Conservation (phyloP, 192 early-diverging fungal species). For the Backusella liffmaniae region DNA sequence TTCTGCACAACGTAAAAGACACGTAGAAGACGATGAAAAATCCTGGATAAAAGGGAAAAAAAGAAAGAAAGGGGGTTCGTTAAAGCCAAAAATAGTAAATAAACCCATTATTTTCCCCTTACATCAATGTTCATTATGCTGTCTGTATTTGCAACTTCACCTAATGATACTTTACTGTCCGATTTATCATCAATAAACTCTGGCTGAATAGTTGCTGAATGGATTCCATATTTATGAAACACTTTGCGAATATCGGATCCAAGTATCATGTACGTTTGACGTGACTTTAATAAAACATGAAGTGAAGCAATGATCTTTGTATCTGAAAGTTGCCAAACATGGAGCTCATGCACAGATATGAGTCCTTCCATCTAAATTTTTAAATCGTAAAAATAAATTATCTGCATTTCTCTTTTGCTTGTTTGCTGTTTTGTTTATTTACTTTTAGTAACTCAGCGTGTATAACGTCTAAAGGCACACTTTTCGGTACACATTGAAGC, state of each 20-base stretch:
- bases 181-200: slow-evolving; percentile 63
- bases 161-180: not conserved
- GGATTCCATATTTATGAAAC: slow-evolving; percentile 79
- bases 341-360: slow-evolving; percentile 82
- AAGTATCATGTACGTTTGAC: slow-evolving; percentile 68
- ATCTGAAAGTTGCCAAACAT: slow-evolving; percentile 91
- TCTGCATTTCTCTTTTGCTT: not conserved
- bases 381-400: not conserved
- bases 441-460: slow-evolving; percentile 56
- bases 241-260: slow-evolving; percentile 67
- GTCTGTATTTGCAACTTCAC: not conserved
- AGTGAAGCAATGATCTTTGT: slow-evolving; percentile 79
- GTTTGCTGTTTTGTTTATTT: not conserved
- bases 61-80: not conserved
- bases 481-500: slow-evolving; percentile 75
- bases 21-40: slow-evolving; percentile 13
- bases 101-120: not conserved
- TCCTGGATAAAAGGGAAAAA: not conserved
- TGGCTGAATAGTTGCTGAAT: slow-evolving; percentile 89
- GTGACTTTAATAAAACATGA: slow-evolving; percentile 70
- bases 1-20: slow-evolving; percentile 31
- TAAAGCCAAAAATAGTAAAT: not conserved
- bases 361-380: slow-evolving; percentile 56
- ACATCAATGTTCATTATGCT: not conserved
- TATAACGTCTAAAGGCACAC: slow-evolving; percentile 64